Evolutionary conservation across 2,329 filamentous ascomycete genomes (phyloP).

Genomic region (Achaetomium macrosporum): DNA sequence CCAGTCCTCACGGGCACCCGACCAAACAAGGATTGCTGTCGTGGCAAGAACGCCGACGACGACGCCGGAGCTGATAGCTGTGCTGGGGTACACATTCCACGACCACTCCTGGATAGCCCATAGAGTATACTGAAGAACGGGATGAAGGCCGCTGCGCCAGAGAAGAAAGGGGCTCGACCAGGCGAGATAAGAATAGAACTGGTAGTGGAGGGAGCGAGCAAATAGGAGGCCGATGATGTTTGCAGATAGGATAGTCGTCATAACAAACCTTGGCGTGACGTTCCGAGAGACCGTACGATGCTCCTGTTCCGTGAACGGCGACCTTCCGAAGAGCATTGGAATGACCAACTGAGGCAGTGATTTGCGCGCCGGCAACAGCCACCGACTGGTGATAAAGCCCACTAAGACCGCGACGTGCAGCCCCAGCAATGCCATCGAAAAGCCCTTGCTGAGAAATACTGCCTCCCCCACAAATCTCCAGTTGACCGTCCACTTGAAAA

Average conservation of each 20-base stretch:
- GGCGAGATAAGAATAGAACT: slow-evolving; percentile 87
- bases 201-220: slow-evolving; percentile 85
- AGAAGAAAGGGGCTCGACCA: slow-evolving; percentile 86
- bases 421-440: slow-evolving; percentile 61
- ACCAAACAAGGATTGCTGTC: slow-evolving; percentile 60
- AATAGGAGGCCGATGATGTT: slow-evolving; percentile 77
- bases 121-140: slow-evolving; percentile 58
- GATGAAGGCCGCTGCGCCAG: slow-evolving; percentile 69
- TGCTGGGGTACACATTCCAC: slow-evolving; percentile 92
- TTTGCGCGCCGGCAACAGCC: slow-evolving; percentile 64
- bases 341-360: slow-evolving; percentile 49
- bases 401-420: slow-evolving; percentile 61
- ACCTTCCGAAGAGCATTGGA: slow-evolving; percentile 37
- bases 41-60: slow-evolving; percentile 67
- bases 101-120: slow-evolving; percentile 84
- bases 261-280: slow-evolving; percentile 66
- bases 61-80: slow-evolving; percentile 45
- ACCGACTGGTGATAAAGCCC: slow-evolving; percentile 60
- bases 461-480: slow-evolving; percentile 93
- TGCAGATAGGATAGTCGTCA: slow-evolving; percentile 70
- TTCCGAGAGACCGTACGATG: slow-evolving; percentile 51
- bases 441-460: slow-evolving; percentile 62
- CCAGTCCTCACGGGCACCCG: slow-evolving; percentile 37
- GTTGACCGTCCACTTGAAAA: slow-evolving; percentile 98
- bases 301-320: slow-evolving; percentile 44